A percentile compares a stretch with the other conserved stretches of the same genome.
Conservation (phyloP, 1,284 basidiomycete genomes). For the Ustilago bromivora region DNA sequence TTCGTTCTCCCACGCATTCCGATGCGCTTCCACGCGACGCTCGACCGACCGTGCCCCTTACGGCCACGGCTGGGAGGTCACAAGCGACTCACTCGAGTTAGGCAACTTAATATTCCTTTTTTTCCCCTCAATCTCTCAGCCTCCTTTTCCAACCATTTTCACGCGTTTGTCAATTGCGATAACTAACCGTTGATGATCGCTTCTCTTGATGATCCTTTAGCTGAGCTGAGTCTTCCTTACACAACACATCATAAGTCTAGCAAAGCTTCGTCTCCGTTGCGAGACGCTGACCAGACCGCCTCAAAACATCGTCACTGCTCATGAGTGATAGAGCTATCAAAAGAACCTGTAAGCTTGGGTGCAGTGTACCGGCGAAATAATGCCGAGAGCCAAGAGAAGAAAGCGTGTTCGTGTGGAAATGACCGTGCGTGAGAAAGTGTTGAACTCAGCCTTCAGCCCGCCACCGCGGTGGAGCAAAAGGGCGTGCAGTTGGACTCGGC, state of each 20-base stretch:
- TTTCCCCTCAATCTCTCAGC: too few species aligned
- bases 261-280: not conserved
- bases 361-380: not conserved
- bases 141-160: too few species aligned
- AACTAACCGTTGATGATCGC: too few species aligned
- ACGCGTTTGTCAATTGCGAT: too few species aligned
- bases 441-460: not conserved
- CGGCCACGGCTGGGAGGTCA: too few species aligned
- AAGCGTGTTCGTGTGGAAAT: not conserved
- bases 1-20: too few species aligned
- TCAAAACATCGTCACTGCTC: not conserved
- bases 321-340: not conserved
- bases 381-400: not conserved
- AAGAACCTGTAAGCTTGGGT: not conserved
- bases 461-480: not conserved
- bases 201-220: not conserved
- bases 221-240: not conserved
- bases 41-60: too few species aligned
- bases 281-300: not conserved
- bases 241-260: not conserved
- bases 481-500: not conserved
- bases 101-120: too few species aligned
- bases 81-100: too few species aligned
- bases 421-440: constrained; percentile 1
- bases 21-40: too few species aligned